Conservation (phyloP, 345 rosid species). For the Eutrema japonicum region DNA sequence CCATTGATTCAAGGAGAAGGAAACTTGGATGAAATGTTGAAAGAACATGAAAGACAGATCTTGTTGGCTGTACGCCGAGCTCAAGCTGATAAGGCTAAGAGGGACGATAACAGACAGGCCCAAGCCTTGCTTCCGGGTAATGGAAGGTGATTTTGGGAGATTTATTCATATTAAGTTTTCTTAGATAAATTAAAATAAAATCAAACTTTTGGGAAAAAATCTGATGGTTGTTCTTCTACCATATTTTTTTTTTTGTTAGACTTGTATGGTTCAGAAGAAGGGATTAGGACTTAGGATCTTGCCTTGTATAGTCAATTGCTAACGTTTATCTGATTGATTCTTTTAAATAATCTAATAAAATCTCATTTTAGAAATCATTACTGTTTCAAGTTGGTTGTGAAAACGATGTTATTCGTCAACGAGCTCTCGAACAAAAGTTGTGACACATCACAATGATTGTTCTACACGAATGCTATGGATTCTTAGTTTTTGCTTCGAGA, state of each 20-base stretch:
- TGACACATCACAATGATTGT: slow-evolving; percentile 12
- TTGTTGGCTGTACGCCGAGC: slow-evolving; percentile 84
- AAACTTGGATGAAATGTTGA: slow-evolving; percentile 89
- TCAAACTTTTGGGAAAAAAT: slow-evolving; percentile 9
- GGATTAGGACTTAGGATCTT: slow-evolving; percentile 33
- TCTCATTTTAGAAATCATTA: background rate
- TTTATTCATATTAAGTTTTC: slow-evolving; percentile 6
- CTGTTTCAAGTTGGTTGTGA: slow-evolving; percentile 17
- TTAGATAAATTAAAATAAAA: slow-evolving; percentile 20
- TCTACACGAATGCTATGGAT: background rate
- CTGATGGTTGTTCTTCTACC: slow-evolving; percentile 15
- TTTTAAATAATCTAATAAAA: slow-evolving; percentile 27
- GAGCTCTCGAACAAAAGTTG: slow-evolving; percentile 12
- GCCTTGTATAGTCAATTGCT: slow-evolving; percentile 30
- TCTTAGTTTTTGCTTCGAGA: too few relatives aligned
- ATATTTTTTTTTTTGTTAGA: slow-evolving; percentile 11
- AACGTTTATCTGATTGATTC: slow-evolving; percentile 33
- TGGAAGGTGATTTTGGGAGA: slow-evolving; percentile 27
- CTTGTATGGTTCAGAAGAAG: slow-evolving; percentile 21
- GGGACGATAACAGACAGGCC: slow-evolving; percentile 40
- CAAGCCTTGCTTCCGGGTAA: slow-evolving; percentile 14
- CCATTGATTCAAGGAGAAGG: slow-evolving; percentile 73
- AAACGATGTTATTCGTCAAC: slow-evolving; percentile 37
- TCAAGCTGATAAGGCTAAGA: slow-evolving; percentile 62
- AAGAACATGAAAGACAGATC: slow-evolving; percentile 85